Base-by-base conservation (phyloP, 2,329 filamentous ascomycete genomes). In the Aspergillus sp. region DNA sequence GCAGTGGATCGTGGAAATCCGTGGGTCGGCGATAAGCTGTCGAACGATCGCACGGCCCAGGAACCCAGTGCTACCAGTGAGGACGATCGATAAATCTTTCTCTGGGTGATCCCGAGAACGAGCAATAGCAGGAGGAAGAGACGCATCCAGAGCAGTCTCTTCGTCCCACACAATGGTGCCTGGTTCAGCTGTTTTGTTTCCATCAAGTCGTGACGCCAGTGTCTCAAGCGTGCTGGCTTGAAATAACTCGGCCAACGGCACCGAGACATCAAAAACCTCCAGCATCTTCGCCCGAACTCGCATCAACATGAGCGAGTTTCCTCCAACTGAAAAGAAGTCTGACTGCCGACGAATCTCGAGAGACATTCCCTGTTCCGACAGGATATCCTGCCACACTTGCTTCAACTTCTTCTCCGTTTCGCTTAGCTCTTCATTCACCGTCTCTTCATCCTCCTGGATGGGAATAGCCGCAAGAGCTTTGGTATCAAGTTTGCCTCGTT, bases 1-100 rank as follows among this genome's bases (percentile, higher is more conserved):
- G 54, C 76, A 79, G 58, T 78, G 71, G 2, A 82, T 61, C 13
- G 60, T 63, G 2, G 49, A 22, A 1, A 81, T 65, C 0, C 51
- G 44, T 0, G 56, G 30, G 5, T 71, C 49, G 1, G 58, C 52
- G 0, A 73, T 50, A 0, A 82, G 69, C 0, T 59, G 53, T 1
- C 50, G 53, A 1, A 81, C 62, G n/a, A 82, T 52, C 3, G 67
- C 52, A 1, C 54, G 51, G 6, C 71, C 76, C 1, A 81, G 59
- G 48, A 74, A 77, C 0, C 65, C 59, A 2, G 65, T 67, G 10
- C 60, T 58, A 1, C 66, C 67, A 14, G 66, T 69, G 22, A 22
- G 22, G 7, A 22, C 3, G 5, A 69, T n/a, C 22, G 22, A 22
- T 3, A 65, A 16, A 3, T 60, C 55, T 38, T 16, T 24, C 61